A percentile compares a stretch with the other conserved stretches of the same genome.
These are phyloP conservation scores for Nidula niveotomentosa DNA, from an alignment of 1,284 basidiomycete species.

Conservation along the genomic window DNA sequence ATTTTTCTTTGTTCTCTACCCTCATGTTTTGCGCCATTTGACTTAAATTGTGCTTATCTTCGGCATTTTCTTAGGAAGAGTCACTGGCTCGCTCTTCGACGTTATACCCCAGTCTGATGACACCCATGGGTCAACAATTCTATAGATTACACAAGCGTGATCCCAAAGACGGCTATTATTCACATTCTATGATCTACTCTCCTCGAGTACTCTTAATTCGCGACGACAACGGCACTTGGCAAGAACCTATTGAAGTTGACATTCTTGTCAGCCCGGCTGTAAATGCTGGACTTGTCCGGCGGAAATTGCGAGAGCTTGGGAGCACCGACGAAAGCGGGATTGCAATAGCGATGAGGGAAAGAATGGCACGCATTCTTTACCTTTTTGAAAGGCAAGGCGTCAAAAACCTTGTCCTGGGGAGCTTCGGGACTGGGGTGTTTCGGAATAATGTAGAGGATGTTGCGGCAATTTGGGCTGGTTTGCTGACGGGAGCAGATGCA, in stretches of 20 bases:
- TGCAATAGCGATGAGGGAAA: slow-evolving; percentile 57
- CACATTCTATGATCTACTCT: slow-evolving; percentile 69
- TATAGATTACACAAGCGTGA: slow-evolving; percentile 55
- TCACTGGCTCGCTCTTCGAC: slow-evolving; percentile 65
- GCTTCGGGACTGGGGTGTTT: slow-evolving; percentile 76
- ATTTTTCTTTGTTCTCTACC: no score
- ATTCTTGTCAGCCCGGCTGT: slow-evolving; percentile 68
- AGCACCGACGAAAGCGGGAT: slow-evolving; percentile 49
- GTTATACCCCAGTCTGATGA: slow-evolving; percentile 56
- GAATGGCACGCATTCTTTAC: slow-evolving; percentile 64
- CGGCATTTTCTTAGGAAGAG: slow-evolving; percentile 38
- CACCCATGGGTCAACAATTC: slow-evolving; percentile 45
- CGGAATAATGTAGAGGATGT: slow-evolving; percentile 56
- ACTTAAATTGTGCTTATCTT: no score
- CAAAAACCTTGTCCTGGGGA: slow-evolving; percentile 61
- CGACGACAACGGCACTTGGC: slow-evolving; percentile 52
- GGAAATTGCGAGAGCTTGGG: slow-evolving; percentile 25
- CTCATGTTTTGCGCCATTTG: no score
- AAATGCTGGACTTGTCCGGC: slow-evolving; percentile 60
- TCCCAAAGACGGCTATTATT: slow-evolving; percentile 53
- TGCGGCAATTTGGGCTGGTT: slow-evolving; percentile 59
- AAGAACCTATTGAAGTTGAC: slow-evolving; percentile 53
- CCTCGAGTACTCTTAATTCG: slow-evolving; percentile 57
- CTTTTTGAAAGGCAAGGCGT: slow-evolving; percentile 63
- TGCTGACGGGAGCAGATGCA: slow-evolving; percentile 43